Percentiles rank a stretch among this genome's conserved stretches.
Conservation (phyloP, 1,284 basidiomycete genomes). For the Acaromyces ingoldii region DNA sequence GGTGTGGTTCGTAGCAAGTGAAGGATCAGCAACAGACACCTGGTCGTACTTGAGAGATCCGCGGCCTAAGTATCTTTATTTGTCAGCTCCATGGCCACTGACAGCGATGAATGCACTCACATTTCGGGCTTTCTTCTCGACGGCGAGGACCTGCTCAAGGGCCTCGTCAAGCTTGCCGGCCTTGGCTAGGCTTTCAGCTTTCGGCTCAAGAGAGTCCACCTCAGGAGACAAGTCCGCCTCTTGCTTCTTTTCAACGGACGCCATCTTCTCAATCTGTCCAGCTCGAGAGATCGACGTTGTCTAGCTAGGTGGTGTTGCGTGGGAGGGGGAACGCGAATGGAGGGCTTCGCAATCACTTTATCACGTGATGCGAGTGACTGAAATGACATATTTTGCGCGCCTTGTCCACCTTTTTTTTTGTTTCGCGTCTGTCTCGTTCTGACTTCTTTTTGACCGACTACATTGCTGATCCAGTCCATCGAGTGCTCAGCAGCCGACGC, state of each 20-base stretch:
- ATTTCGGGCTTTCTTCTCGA: constrained; percentile 97
- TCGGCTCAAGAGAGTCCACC: constrained; percentile 41
- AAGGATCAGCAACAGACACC: constrained; percentile 70
- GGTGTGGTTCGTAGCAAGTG: constrained; percentile 39
- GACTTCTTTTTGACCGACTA: no score
- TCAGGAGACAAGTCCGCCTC: constrained; percentile 56
- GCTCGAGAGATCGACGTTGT: no score
- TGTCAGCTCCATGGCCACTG: not conserved
- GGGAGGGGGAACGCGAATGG: no score
- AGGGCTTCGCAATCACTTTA: no score
- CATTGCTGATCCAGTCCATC: no score
- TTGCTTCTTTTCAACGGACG: constrained; percentile 54
- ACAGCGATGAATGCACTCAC: constrained; percentile 56
- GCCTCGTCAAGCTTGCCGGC: constrained; percentile 74
- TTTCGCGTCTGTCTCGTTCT: no score
- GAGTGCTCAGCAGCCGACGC: no score
- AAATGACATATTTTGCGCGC: no score
- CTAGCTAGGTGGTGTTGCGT: no score
- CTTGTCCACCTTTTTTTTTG: no score
- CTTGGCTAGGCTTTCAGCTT: constrained; percentile 55
- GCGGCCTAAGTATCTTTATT: constrained; percentile 63
- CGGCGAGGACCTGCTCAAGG: constrained; percentile 76
- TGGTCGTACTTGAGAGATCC: constrained; percentile 82
- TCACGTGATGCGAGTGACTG: no score
- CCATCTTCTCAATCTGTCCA: no score